Conservation (phyloP, 306 rosid genomes). For the apple (Malus domestica) region DNA sequence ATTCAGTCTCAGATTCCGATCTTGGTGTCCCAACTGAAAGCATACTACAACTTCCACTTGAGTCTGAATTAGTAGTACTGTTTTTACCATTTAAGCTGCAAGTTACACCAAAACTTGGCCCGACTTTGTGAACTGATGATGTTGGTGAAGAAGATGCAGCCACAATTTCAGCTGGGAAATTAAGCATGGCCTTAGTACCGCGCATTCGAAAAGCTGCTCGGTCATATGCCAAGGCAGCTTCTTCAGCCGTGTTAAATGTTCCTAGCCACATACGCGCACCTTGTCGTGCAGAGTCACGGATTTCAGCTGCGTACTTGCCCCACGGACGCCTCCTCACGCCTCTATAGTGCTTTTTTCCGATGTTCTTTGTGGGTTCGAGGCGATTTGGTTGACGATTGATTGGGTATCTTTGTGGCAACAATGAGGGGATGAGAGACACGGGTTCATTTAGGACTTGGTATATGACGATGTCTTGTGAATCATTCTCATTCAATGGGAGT, state of each 20-base stretch:
- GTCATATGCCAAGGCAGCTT: slow-evolving; percentile 87
- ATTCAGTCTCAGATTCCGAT: slow-evolving; percentile 19
- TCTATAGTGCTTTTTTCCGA: slow-evolving; percentile 71
- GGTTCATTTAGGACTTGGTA: slow-evolving; percentile 74
- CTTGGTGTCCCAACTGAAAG: slow-evolving; percentile 10
- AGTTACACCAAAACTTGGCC: neutral
- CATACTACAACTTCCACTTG: slow-evolving; percentile 23
- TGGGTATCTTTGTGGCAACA: slow-evolving; percentile 22
- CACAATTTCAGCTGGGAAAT: slow-evolving; percentile 58
- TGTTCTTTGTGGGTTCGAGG: slow-evolving; percentile 27
- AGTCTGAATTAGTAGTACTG: slow-evolving; percentile 3
- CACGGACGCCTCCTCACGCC: slow-evolving; percentile 84
- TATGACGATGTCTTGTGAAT: slow-evolving; percentile 82
- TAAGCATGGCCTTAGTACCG: slow-evolving; percentile 69
- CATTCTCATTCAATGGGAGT: slow-evolving; percentile 77
- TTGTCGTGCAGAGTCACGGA: slow-evolving; percentile 63
- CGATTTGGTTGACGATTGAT: neutral
- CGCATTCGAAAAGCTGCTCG: slow-evolving; percentile 77
- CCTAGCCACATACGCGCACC: slow-evolving; percentile 86
- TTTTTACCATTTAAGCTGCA: neutral
- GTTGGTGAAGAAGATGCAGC: slow-evolving; percentile 20
- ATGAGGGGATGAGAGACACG: slow-evolving; percentile 23
- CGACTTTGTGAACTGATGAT: neutral
- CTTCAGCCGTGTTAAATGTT: slow-evolving; percentile 78
- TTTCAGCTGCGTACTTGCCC: slow-evolving; percentile 94